phyloP scores from a whole-genome alignment of 495 filamentous ascomycete species.

The Xylaria sp. region DNA sequence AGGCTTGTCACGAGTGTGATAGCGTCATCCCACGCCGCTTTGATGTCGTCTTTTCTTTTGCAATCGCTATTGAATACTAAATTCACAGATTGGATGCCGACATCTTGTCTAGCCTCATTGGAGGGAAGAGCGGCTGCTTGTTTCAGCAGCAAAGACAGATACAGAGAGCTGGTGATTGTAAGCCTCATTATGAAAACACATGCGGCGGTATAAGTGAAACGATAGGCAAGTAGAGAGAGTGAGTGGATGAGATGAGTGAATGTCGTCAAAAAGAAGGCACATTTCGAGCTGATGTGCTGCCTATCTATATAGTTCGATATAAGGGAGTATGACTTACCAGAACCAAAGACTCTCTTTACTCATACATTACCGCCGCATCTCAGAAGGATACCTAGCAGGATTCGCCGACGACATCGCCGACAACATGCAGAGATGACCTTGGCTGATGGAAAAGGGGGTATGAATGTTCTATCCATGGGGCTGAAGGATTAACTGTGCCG shows the following conservation, averaged over 20 bases:
- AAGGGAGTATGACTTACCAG: conserved; percentile 15
- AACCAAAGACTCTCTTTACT: conserved; percentile 12
- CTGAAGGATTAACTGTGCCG: conserved; percentile 11
- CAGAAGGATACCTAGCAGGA: conserved; percentile 3
- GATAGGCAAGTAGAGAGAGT: conserved; percentile 11
- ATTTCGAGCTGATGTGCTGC: conserved; percentile 12
- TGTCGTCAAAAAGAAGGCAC: conserved; percentile 11
- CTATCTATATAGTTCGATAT: conserved; percentile 1
- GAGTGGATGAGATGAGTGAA: conserved; percentile 7
- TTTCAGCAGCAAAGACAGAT: not conserved
- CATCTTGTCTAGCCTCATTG: conserved; percentile 11
- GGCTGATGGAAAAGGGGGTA: conserved; percentile 6
- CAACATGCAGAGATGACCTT: conserved; percentile 1
- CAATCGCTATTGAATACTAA: conserved; percentile 9
- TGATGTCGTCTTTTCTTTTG: conserved; percentile 2
- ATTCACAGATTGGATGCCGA: conserved; percentile 17
- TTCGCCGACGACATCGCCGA: conserved; percentile 3
- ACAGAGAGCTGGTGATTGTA: conserved; percentile 3
- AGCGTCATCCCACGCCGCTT: conserved; percentile 14
- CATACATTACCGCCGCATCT: conserved; percentile 10
- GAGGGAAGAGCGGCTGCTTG: conserved; percentile 6
- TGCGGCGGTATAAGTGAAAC: conserved; percentile 15
- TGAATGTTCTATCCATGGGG: conserved; percentile 2
- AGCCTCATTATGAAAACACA: conserved; percentile 15
- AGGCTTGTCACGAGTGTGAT: conserved; percentile 5